Percentiles rank a stretch among this genome's conserved stretches.
Conservation (phyloP, 2,329 filamentous ascomycete species). For the Arthrobotrys sinensis region DNA sequence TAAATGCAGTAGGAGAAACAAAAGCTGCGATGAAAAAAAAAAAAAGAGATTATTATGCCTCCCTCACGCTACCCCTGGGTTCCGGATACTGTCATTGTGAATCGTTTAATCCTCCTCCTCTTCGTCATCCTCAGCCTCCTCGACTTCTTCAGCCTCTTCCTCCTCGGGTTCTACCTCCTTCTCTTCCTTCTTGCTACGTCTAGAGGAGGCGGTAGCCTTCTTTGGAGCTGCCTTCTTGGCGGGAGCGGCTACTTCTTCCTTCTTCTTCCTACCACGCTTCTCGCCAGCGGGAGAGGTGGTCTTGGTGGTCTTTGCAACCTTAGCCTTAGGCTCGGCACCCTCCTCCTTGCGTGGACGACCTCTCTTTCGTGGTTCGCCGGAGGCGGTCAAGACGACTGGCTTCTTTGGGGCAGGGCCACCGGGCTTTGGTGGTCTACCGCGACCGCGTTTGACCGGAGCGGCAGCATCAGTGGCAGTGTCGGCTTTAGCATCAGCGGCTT, state of each 20-base stretch:
- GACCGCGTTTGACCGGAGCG: conserved; percentile 52
- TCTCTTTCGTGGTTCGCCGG: conserved; percentile 58
- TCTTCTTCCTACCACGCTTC: conserved; percentile 59
- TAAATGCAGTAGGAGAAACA: neutral
- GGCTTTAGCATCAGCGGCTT: conserved; percentile 44
- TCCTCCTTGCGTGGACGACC: conserved; percentile 58
- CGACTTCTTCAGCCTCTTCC: conserved; percentile 36
- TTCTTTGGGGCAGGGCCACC: conserved; percentile 55
- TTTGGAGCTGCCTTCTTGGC: conserved; percentile 46
- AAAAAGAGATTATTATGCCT: neutral
- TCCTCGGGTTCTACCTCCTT: conserved; percentile 35
- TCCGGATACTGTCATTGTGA: neutral
- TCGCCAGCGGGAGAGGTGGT: conserved; percentile 33
- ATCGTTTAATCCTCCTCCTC: conserved; percentile 26
- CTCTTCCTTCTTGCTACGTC: conserved; percentile 48
- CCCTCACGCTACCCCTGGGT: neutral
- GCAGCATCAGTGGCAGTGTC: conserved; percentile 24
- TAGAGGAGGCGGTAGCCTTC: conserved; percentile 31
- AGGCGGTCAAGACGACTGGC: conserved; percentile 56
- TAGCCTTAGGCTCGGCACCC: conserved; percentile 54
- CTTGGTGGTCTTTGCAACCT: conserved; percentile 49
- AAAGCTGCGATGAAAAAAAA: neutral
- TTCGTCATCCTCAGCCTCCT: conserved; percentile 47
- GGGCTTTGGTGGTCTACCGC: conserved; percentile 58
- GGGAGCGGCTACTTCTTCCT: conserved; percentile 38